Base-by-base conservation (phyloP, 176 grass and related monocot species). In the Carex myosuroides region DNA sequence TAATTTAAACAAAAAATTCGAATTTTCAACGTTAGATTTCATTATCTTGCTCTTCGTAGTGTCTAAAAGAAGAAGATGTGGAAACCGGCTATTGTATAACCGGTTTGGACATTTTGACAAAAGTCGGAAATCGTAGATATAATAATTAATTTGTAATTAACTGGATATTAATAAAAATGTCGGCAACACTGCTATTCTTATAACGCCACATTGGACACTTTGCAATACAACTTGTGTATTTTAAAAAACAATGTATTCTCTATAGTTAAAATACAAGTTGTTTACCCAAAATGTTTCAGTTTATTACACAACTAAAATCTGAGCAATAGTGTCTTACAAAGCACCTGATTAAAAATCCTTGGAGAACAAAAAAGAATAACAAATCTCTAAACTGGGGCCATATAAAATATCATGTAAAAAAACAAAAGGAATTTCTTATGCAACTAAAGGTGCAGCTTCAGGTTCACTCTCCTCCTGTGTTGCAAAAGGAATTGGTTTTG, bases 401-500 rank as follows among this genome's bases (percentile, higher is more conserved):
- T 77, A 20, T 77, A 32, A 76, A 30, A 9, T 77, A 55, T 50
- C 70, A 73, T 16, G 67, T 42, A 24, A 26, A 55, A 48, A 55
- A 55, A 52, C 18, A 56, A 77, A 56, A 70, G 67, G 1, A 70
- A 70, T 22, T 62, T 20, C 67, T 54, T 77, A 56, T 76, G 71
- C 44, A 77, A 56, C 50, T 77, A 77, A 72, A 21, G 41, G 18
- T 50, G 41, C 24, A 54, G 73, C 21, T 21, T 85, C 86, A 41
- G 88, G 81, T 41, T 88, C 87, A 75, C 84, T 74, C 59, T 98
- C 90, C 59, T 98, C 90, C 53, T 94, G 84, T 4, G 44, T 14
- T 9, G 87, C 91, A 70, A 94, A 93, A 48, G 89, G 88, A 85
- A 98, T 91, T 82, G 95, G 91, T 82, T 93, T 95, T 65, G 89